A percentile compares a stretch with the other conserved stretches of the same genome.
These are phyloP conservation scores for Clonostachys rhizophaga DNA, from an alignment of 2,329 filamentous ascomycete species.

Conservation along the genomic window DNA sequence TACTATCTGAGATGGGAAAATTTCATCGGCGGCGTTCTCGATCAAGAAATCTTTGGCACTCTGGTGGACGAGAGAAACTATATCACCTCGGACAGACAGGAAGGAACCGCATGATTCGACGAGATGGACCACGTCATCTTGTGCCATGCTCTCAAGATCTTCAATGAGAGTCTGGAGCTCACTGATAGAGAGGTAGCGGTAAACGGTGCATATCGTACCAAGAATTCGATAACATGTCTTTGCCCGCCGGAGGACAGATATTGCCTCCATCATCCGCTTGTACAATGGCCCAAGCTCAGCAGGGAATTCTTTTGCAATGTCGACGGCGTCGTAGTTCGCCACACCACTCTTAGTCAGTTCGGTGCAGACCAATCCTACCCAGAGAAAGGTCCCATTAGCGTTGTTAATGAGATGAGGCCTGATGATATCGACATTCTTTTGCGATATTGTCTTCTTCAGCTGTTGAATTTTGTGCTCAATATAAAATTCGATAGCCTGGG, in stretches of 20 bases:
- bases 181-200: slow-evolving; percentile 21
- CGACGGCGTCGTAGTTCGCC: slow-evolving; percentile 4
- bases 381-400: slow-evolving; percentile 20
- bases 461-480: slow-evolving; percentile 21
- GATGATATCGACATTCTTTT: neutral
- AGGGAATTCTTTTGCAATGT: slow-evolving; percentile 15
- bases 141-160: slow-evolving; percentile 3
- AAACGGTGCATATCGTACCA: slow-evolving; percentile 13
- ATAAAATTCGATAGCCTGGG: slow-evolving; percentile 22
- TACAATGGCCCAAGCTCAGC: slow-evolving; percentile 25
- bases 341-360: slow-evolving; percentile 1
- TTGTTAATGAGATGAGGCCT: slow-evolving; percentile 14
- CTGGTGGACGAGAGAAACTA: slow-evolving; percentile 30
- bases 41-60: slow-evolving; percentile 35
- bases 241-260: slow-evolving; percentile 15
- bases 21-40: neutral
- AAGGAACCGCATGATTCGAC: slow-evolving; percentile 31
- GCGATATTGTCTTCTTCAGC: slow-evolving; percentile 8
- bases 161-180: slow-evolving; percentile 19
- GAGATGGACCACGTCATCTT: slow-evolving; percentile 12
- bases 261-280: slow-evolving; percentile 22
- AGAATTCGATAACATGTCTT: slow-evolving; percentile 24
- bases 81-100: slow-evolving; percentile 19
- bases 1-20: slow-evolving; percentile 2
- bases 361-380: slow-evolving; percentile 8